A percentile compares a stretch with the other conserved stretches of the same genome.
Evolutionary conservation across 2,329 filamentous ascomycete genomes (phyloP).

Genomic region (Volutella citrinella): DNA sequence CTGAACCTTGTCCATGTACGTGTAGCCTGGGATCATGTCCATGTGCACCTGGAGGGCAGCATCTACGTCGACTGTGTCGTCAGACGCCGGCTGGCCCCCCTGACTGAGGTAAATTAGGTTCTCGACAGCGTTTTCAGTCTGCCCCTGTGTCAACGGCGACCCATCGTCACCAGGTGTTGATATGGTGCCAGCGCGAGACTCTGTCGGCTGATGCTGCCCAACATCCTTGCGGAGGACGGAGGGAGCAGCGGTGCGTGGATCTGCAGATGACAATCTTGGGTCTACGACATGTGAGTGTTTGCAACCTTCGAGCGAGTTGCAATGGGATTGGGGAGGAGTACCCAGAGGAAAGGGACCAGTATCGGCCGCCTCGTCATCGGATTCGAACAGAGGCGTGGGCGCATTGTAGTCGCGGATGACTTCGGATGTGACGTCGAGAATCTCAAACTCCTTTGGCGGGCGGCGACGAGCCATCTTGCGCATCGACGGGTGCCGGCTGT

Average conservation of each 20-base stretch:
- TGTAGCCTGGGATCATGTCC: constrained; percentile 20
- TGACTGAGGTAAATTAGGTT: constrained; percentile 34
- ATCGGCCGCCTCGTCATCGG: constrained; percentile 13
- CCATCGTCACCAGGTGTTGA: constrained; percentile 8
- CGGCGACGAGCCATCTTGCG: constrained; percentile 24
- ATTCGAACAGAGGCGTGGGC: constrained; percentile 18
- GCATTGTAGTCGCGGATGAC: constrained; percentile 35
- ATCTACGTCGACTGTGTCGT: constrained; percentile 15
- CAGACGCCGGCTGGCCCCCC: constrained; percentile 18
- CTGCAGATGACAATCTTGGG: too few species aligned
- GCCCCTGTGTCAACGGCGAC: constrained; percentile 23
- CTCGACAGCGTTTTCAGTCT: constrained; percentile 34
- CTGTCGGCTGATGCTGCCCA: too few species aligned
- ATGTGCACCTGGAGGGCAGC: constrained; percentile 19
- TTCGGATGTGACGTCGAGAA: constrained; percentile 35
- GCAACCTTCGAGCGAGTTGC: too few species aligned
- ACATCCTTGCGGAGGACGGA: too few species aligned
- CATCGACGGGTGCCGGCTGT: constrained; percentile 33
- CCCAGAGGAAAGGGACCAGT: too few species aligned
- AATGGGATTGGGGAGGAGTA: too few species aligned
- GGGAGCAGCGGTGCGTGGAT: too few species aligned
- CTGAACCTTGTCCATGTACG: constrained; percentile 25
- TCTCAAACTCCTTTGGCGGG: constrained; percentile 30
- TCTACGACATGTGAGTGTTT: too few species aligned
- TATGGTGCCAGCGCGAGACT: neutral